Evolutionary conservation across 768 basidiomycete genomes (phyloP), one percentile per base, ranked within the genome.

Genomic region (Boletus rufocinnamomeus): DNA sequence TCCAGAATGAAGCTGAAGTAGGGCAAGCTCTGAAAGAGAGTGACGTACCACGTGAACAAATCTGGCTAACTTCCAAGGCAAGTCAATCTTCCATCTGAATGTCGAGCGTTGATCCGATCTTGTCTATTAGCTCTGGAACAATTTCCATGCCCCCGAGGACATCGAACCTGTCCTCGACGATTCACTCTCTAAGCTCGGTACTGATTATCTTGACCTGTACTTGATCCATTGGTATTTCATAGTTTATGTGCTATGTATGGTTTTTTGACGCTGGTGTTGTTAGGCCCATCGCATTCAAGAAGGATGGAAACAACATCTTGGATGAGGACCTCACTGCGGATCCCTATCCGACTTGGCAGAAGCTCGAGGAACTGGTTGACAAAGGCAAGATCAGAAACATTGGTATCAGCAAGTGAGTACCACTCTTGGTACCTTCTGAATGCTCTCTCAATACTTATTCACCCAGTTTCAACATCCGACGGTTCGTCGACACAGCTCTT

Each of bases 331-430:
- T 91, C 6, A 87, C 87, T 6, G 83, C 81, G 25, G 79, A 91
- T 66, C 84, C 89, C 2, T 87, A 88, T 66, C 86, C 86, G 19
- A 91, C 90, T 1, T 93, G 91, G 91, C 76, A 86, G 68, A 90
- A 84, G 61, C 82, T 93, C 49, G 91, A 93, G 67, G 83, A 88
- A 71, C 74, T 90, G 74, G 87, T 91, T 4, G 83, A 84, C 61
- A 86, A 85, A 64, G 91, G 91, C 25, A 88, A 91, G 69, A 75
- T 89, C 44, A 81, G 81, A 68, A 88, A 91, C 63, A 93, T 93
- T 54, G 92, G 92, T 44, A 77, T 93, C 44, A 89, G 88, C 87
- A 94, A 94, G 87, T 87, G 57, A 58, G 80, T 60, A 8, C 19
- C 6, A 16, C 43, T 6, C 11, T 28, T 17, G 8, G 44, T 25